Evolutionary conservation across 2,329 filamentous ascomycete species (phyloP).

Genomic region (Hymenoscyphus repandus): DNA sequence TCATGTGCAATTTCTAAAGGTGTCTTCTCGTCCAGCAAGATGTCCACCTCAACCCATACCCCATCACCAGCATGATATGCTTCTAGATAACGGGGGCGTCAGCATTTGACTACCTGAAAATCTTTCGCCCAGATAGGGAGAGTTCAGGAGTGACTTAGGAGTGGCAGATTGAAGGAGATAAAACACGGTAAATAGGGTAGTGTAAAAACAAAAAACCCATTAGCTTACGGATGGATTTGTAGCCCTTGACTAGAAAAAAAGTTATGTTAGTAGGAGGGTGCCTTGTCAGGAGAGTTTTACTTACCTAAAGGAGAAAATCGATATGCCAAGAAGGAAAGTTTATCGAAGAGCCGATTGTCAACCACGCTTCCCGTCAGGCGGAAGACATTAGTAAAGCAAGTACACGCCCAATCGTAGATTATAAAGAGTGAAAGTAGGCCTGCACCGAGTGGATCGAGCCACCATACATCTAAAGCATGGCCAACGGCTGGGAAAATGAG

Average conservation of each 20-base stretch:
- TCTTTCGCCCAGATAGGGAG: no score
- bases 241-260: conserved; percentile 43
- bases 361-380: conserved; percentile 51
- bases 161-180: no score
- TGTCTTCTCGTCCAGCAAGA: conserved; percentile 46
- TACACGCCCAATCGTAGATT: conserved; percentile 61
- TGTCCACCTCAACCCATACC: conserved; percentile 55
- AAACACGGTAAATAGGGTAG: no score
- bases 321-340: conserved; percentile 52
- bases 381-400: conserved; percentile 52
- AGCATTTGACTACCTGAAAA: no score
- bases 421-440: conserved; percentile 44
- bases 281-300: no score
- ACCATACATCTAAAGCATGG: conserved; percentile 51
- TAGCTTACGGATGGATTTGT: conserved; percentile 47
- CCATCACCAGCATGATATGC: conserved; percentile 56
- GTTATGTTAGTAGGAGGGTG: no score
- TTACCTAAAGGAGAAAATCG: conserved; percentile 46
- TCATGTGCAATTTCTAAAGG: conserved; percentile 47
- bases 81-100: no score
- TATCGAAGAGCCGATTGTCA: conserved; percentile 41
- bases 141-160: no score
- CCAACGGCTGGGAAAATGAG: conserved; percentile 56
- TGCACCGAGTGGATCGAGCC: conserved; percentile 52
- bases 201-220: no score